These are phyloP conservation scores for Silene latifolia DNA, from an alignment of 148 eudicot genomes.

Conservation along the genomic window DNA sequence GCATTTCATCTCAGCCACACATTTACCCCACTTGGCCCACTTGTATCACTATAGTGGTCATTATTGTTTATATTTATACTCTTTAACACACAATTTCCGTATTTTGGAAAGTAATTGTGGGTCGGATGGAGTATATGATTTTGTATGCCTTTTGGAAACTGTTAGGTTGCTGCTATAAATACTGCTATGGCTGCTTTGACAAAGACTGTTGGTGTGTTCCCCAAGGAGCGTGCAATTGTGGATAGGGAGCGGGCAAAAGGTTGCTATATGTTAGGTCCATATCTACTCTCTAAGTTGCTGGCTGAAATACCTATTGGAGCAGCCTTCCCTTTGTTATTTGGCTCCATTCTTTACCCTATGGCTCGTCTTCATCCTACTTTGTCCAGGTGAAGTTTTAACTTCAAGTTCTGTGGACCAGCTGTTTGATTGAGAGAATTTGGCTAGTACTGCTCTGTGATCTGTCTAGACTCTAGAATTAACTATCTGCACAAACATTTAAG, in stretches of 20 bases:
- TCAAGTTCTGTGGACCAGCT: neutral
- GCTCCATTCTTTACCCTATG: conserved; percentile 89
- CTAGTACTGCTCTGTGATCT: neutral
- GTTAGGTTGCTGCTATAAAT: conserved; percentile 95
- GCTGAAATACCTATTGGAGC: conserved; percentile 98
- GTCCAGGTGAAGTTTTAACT: conserved; percentile 52
- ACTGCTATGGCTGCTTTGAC: conserved; percentile 99
- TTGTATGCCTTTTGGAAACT: conserved; percentile 13
- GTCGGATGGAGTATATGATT: too few relatives aligned
- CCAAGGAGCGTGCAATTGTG: conserved; percentile 96
- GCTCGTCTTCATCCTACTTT: conserved; percentile 86
- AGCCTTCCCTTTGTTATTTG: conserved; percentile 89
- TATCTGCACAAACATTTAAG: neutral
- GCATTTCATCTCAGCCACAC: too few relatives aligned
- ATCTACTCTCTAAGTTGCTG: conserved; percentile 77
- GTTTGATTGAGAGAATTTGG: neutral
- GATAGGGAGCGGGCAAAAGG: conserved; percentile 96
- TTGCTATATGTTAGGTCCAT: conserved; percentile 80
- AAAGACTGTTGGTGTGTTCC: conserved; percentile 93
- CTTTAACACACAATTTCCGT: too few relatives aligned
- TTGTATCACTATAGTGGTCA: too few relatives aligned
- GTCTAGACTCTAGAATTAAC: neutral
- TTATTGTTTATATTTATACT: too few relatives aligned
- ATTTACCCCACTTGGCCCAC: too few relatives aligned
- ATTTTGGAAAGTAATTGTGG: too few relatives aligned